A percentile compares a stretch with the other conserved stretches of the same genome.
phyloP scores from a whole-genome alignment of 805 yeast genomes.

The Phaffomyces thermotolerans region DNA sequence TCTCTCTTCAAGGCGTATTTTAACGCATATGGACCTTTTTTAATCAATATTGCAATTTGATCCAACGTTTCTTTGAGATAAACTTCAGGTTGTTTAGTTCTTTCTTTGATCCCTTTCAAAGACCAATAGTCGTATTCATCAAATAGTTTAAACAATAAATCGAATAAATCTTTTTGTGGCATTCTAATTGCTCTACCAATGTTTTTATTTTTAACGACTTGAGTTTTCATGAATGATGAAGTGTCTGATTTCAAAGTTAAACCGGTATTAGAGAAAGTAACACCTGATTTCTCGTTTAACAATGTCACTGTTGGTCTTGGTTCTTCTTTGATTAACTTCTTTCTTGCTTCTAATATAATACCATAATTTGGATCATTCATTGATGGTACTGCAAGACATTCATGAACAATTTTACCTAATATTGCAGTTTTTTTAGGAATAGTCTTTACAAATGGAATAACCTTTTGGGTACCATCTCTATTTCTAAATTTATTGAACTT shows the following conservation, averaged over 20 bases:
- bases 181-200: conserved; percentile 91
- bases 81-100: conserved; percentile 92
- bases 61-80: conserved; percentile 88
- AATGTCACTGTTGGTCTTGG: conserved; percentile 59
- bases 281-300: conserved; percentile 77
- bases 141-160: conserved; percentile 78
- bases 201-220: conserved; percentile 33
- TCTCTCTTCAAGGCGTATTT: conserved; percentile 88
- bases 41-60: conserved; percentile 78
- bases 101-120: conserved; percentile 85
- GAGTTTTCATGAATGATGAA: conserved; percentile 55
- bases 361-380: conserved; percentile 63
- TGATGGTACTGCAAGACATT: conserved; percentile 82
- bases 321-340: conserved; percentile 39
- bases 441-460: conserved; percentile 77
- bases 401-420: conserved; percentile 85
- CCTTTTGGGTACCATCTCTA: conserved; percentile 35
- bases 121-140: conserved; percentile 97
- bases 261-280: conserved; percentile 78
- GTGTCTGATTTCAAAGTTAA: conserved; percentile 71
- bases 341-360: conserved; percentile 52
- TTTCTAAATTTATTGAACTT: conserved; percentile 31
- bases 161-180: conserved; percentile 88
- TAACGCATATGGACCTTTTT: conserved; percentile 93
- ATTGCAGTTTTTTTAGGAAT: conserved; percentile 84